phyloP scores from a whole-genome alignment of 768 basidiomycete species.

The Boletus tylopilopsis region DNA sequence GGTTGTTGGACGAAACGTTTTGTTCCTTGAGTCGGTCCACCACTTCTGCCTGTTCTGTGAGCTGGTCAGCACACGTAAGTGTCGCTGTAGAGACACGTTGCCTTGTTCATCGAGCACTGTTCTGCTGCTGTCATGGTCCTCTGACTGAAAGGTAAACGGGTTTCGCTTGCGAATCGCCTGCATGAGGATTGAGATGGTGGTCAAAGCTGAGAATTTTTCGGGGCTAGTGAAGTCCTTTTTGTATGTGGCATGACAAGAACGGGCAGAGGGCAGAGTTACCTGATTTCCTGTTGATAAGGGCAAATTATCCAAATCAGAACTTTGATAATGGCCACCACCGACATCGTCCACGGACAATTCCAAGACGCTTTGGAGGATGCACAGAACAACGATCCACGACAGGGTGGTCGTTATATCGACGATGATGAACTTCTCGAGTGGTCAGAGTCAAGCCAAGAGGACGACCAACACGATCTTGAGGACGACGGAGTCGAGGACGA shows the following conservation, averaged over 20 bases:
- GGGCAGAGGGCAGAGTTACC: neutral
- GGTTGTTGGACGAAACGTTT: conserved; percentile 40
- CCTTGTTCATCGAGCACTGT: conserved; percentile 54
- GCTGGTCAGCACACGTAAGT: neutral
- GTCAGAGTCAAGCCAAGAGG: conserved; percentile 28
- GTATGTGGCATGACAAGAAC: neutral
- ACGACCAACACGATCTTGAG: conserved; percentile 40
- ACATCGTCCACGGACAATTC: conserved; percentile 52
- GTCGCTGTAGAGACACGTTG: conserved; percentile 15
- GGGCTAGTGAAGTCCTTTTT: conserved; percentile 2
- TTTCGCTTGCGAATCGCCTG: conserved; percentile 40
- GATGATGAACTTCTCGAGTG: conserved; percentile 29
- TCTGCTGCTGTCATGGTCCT: conserved; percentile 28
- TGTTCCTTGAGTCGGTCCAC: conserved; percentile 46
- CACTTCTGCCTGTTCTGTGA: conserved; percentile 58
- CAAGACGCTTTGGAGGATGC: conserved; percentile 50
- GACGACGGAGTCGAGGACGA: conserved; percentile 75
- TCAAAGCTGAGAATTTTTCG: neutral
- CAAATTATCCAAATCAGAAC: conserved; percentile 9
- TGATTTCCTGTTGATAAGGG: conserved; percentile 12
- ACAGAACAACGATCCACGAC: conserved; percentile 14
- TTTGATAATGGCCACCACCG: conserved; percentile 20
- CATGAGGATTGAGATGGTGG: conserved; percentile 17
- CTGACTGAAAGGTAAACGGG: conserved; percentile 39
- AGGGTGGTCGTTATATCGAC: conserved; percentile 44